Conservation (phyloP, 2,329 filamentous ascomycete species). For the Emergomyces orientalis region DNA sequence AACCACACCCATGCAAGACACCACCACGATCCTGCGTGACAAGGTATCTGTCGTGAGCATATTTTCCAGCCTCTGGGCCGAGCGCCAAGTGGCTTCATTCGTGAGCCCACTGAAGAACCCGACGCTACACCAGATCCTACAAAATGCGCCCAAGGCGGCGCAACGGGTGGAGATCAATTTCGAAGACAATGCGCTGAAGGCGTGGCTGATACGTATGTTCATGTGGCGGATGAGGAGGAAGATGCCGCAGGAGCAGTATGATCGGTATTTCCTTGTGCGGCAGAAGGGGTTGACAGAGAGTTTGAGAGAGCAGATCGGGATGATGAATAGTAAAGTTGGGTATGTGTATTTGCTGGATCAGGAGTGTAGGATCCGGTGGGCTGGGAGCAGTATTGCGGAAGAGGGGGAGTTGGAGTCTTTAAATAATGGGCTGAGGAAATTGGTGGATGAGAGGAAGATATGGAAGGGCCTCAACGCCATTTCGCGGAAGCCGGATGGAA, state of each 20-base stretch:
- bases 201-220: constrained; percentile 48
- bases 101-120: constrained; percentile 57
- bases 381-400: constrained; percentile 55
- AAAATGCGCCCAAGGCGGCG: constrained; percentile 42
- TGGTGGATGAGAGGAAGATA: constrained; percentile 33
- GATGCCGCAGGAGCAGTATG: constrained; percentile 44
- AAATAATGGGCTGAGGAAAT: constrained; percentile 34
- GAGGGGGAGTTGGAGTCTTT: constrained; percentile 34
- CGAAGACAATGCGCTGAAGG: constrained; percentile 66
- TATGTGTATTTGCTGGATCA: constrained; percentile 88
- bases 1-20: constrained; percentile 51
- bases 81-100: constrained; percentile 68
- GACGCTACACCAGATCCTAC: constrained; percentile 55
- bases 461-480: constrained; percentile 7
- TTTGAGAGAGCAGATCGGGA: constrained; percentile 50
- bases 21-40: constrained; percentile 63
- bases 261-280: constrained; percentile 50
- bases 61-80: constrained; percentile 78
- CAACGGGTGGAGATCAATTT: constrained; percentile 83
- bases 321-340: constrained; percentile 84
- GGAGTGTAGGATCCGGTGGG: constrained; percentile 87
- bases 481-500: background rate
- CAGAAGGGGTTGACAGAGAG: constrained; percentile 47
- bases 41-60: constrained; percentile 70
- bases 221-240: constrained; percentile 42